These are phyloP conservation scores for Dichotomocladium elegans DNA, from an alignment of 371 early-diverging fungal species.

Conservation along the genomic window DNA sequence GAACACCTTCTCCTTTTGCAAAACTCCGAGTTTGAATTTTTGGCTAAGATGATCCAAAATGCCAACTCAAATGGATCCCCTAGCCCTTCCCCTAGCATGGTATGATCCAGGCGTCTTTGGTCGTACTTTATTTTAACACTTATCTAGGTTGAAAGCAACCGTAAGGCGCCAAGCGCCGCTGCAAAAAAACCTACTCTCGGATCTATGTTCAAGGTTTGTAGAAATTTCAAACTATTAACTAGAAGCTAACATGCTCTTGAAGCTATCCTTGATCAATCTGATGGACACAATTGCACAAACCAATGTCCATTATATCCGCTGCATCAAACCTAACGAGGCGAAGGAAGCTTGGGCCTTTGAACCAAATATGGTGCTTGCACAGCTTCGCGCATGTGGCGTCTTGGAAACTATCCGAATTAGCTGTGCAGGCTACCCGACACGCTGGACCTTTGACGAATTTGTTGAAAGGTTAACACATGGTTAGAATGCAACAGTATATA, in stretches of 20 bases:
- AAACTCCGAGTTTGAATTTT: slow-evolving; percentile 66
- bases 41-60: slow-evolving; percentile 66
- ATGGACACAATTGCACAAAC: slow-evolving; percentile 94
- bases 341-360: slow-evolving; percentile 91
- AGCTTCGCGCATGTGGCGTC: slow-evolving; percentile 99
- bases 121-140: too few species aligned
- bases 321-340: slow-evolving; percentile 96
- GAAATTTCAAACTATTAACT: neutral
- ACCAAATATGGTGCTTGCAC: slow-evolving; percentile 88
- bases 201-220: slow-evolving; percentile 64
- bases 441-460: slow-evolving; percentile 92
- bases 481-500: neutral
- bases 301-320: slow-evolving; percentile 95
- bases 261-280: slow-evolving; percentile 78
- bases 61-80: slow-evolving; percentile 15
- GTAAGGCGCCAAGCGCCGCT: slow-evolving; percentile 25
- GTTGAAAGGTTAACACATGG: slow-evolving; percentile 41
- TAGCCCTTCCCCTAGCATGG: slow-evolving; percentile 26
- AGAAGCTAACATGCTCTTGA: neutral
- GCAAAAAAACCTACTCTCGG: slow-evolving; percentile 87
- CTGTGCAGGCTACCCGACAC: slow-evolving; percentile 97
- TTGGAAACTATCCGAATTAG: slow-evolving; percentile 99
- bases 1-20: slow-evolving; percentile 78
- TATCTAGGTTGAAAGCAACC: neutral
- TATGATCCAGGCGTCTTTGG: too few species aligned